Evolutionary conservation across 2,329 filamentous ascomycete species (phyloP).

Genomic region (Alternaria atra): DNA sequence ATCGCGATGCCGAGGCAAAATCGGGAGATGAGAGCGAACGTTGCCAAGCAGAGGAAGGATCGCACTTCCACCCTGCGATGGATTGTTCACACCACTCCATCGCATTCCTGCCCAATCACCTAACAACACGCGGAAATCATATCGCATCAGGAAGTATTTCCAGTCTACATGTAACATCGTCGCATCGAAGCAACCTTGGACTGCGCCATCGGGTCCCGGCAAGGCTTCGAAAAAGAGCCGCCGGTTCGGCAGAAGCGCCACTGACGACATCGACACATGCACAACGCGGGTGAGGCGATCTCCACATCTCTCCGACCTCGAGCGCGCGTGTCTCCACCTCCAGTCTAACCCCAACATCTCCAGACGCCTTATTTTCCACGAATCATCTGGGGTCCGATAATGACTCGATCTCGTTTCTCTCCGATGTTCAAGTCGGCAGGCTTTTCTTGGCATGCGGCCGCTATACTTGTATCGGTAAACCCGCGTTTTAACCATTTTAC

Average conservation of each 20-base stretch:
- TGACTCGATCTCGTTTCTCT: conserved; percentile 11
- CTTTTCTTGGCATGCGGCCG: conserved; percentile 2
- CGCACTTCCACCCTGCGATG: not conserved
- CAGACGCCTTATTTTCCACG: conserved; percentile 20
- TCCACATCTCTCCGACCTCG: conserved; percentile 17
- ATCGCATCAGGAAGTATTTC: conserved; percentile 6
- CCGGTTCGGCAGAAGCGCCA: conserved; percentile 14
- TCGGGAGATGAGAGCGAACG: not conserved
- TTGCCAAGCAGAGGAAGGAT: conserved; percentile 12
- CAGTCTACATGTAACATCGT: conserved; percentile 11
- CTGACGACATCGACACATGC: conserved; percentile 15
- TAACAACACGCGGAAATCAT: not conserved
- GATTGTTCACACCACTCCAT: not conserved
- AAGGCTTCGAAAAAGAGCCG: conserved; percentile 4
- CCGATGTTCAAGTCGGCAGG: conserved; percentile 12
- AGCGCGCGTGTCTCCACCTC: conserved; percentile 12
- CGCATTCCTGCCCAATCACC: conserved; percentile 1
- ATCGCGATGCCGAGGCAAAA: not conserved
- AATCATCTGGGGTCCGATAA: conserved; percentile 8
- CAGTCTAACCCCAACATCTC: conserved; percentile 12
- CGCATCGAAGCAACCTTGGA: not conserved
- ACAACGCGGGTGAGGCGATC: conserved; percentile 22
- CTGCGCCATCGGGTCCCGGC: conserved; percentile 40
- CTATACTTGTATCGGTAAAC: conserved; percentile 9
- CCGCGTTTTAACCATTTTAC: conserved; percentile 15